phyloP scores from a whole-genome alignment of 2,329 filamentous ascomycete genomes.

The Penicillium crustosum region DNA sequence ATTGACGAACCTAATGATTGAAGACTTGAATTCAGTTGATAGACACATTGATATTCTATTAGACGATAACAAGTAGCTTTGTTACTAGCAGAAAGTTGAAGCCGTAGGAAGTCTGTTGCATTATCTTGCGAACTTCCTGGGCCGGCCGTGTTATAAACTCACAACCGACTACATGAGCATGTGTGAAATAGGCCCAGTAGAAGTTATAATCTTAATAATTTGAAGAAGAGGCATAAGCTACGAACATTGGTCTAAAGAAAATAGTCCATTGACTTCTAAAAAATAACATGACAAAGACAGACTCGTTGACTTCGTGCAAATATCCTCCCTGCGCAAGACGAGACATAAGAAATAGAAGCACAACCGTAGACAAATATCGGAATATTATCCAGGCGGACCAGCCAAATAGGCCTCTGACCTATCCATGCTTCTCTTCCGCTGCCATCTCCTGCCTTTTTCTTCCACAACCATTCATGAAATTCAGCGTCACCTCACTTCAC shows the following conservation, averaged over 20 bases:
- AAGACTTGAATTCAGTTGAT: not conserved
- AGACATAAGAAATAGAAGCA: not conserved
- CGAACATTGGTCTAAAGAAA: not conserved
- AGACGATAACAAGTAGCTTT: not conserved
- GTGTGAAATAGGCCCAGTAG: not conserved
- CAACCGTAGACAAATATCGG: not conserved
- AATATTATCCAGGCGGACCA: slow-evolving; percentile 2
- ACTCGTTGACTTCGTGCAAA: slow-evolving; percentile 13
- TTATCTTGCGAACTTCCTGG: not conserved
- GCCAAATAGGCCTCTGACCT: slow-evolving; percentile 8
- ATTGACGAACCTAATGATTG: not conserved
- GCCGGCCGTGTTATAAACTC: not conserved
- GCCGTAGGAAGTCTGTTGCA: not conserved
- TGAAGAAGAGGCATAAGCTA: not conserved
- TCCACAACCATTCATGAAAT: not conserved
- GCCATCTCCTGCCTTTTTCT: not conserved
- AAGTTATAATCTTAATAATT: too few relatives aligned
- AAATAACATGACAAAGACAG: slow-evolving; percentile 9
- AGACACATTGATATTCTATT: not conserved
- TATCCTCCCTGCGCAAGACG: not conserved
- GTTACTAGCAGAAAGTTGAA: not conserved
- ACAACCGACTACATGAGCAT: not conserved
- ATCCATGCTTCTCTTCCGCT: not conserved
- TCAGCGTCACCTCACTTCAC: not conserved
- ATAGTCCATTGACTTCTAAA: slow-evolving; percentile 10